These are phyloP conservation scores for Candolleomyces eurysporus DNA, from an alignment of 768 basidiomycete genomes.

Conservation along the genomic window DNA sequence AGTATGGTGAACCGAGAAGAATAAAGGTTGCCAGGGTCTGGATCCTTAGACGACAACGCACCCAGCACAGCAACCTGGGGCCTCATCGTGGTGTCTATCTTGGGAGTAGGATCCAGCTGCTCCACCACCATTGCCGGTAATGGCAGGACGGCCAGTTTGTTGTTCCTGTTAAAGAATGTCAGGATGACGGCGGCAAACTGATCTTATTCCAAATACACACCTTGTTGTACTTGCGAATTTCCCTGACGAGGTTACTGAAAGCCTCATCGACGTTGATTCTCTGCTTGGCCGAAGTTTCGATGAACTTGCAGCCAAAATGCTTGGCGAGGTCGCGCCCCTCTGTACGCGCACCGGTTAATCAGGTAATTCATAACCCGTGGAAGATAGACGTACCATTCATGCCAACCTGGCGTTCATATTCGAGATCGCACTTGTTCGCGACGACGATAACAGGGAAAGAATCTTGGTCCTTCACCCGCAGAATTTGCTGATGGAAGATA, in stretches of 20 bases:
- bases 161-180: conserved; percentile 52
- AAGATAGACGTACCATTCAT: conserved; percentile 69
- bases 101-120: conserved; percentile 51
- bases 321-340: conserved; percentile 98
- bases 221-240: conserved; percentile 93
- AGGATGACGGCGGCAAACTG: conserved; percentile 3
- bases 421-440: conserved; percentile 97
- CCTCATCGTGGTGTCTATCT: conserved; percentile 51
- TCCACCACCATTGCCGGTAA: conserved; percentile 41
- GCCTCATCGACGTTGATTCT: conserved; percentile 97
- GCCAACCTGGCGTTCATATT: conserved; percentile 94
- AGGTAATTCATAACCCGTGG: not conserved
- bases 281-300: conserved; percentile 95
- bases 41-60: conserved; percentile 57
- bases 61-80: conserved; percentile 62
- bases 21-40: not conserved
- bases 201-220: conserved; percentile 21
- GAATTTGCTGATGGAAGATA: conserved; percentile 94
- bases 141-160: conserved; percentile 51
- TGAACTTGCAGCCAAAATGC: conserved; percentile 91
- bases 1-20: conserved; percentile 11
- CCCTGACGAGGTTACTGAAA: conserved; percentile 88
- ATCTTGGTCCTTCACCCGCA: conserved; percentile 95
- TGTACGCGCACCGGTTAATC: conserved; percentile 26
- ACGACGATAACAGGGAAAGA: conserved; percentile 94